A percentile compares a stretch with the other conserved stretches of the same genome.
Evolutionary conservation across 768 basidiomycete genomes (phyloP).

Genomic region (Tephrocybe rancida): DNA sequence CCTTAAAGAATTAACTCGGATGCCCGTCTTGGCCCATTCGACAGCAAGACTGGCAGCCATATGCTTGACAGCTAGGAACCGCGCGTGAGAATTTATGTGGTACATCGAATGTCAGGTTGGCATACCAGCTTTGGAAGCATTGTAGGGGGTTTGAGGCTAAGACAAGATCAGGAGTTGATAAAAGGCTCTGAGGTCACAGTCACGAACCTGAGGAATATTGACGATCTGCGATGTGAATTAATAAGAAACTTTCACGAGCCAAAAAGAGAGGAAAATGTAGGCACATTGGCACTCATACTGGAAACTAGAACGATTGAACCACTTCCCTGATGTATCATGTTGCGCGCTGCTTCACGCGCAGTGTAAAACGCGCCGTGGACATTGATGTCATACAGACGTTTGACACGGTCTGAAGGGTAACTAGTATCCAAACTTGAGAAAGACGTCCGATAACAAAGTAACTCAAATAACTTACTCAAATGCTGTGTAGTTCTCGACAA

Average conservation of each 20-base stretch:
- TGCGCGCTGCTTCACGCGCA: conserved; percentile 91
- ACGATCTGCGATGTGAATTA: conserved; percentile 54
- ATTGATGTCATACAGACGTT: conserved; percentile 88
- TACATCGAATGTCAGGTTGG: background rate
- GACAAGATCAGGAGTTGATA: background rate
- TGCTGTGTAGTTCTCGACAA: conserved; percentile 87
- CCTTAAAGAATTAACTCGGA: conserved; percentile 86
- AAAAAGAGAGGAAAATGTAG: conserved; percentile 24
- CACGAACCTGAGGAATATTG: conserved; percentile 89
- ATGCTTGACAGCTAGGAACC: conserved; percentile 75
- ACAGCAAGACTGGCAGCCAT: conserved; percentile 93
- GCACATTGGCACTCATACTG: conserved; percentile 89
- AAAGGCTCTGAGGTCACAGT: conserved; percentile 1
- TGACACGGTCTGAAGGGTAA: conserved; percentile 86
- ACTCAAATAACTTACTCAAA: conserved; percentile 66
- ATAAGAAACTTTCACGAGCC: background rate
- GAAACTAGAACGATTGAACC: conserved; percentile 87
- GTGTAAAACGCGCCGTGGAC: conserved; percentile 94
- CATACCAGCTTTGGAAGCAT: conserved; percentile 90
- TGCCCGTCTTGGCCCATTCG: conserved; percentile 91
- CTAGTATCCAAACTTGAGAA: conserved; percentile 36
- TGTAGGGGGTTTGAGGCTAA: conserved; percentile 91
- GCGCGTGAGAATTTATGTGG: background rate
- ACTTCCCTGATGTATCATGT: conserved; percentile 82
- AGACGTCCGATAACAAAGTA: background rate